Evolutionary conservation across 805 yeast genomes (phyloP), one percentile per base, ranked within the genome.

Genomic region (Blastobotrys muscicola): DNA sequence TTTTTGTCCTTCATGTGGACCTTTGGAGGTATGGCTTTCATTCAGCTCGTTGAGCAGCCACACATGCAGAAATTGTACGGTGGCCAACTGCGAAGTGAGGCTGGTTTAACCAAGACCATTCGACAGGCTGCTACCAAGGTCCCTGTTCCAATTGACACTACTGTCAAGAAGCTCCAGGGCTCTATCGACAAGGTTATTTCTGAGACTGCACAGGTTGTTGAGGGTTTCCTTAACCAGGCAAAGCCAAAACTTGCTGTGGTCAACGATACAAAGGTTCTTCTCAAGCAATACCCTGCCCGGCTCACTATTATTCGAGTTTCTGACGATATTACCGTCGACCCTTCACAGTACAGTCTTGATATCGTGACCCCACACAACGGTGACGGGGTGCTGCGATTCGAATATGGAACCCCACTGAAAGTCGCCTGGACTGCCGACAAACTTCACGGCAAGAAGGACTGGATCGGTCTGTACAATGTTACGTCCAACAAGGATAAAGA

Each of bases 1-100:
- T 65, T 74, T 43, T 54, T 82, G 39, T 75, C 82, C 0, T 67
- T 74, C 52, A 59, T 81, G 35, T 84, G 89, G 85, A 76, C 85
- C 1, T 57, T 70, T 8, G 75, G 79, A 47, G 80, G 79, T 54
- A 72, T 83, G 45, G 61, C 76, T n/a, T 69, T 85, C 50, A 76
- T 83, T 47, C 77, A 78, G 50, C 79, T 79, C 55, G 80, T 84
- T 47, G 94, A 84, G 55, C 78, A 76, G 54, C 78, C 82, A 29
- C 94, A 84, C 56, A 80, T 84, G 83, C 72, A 76, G 45, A 78
- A 76, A 56, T 68, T 84, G 3, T 84, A 84, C 56, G 94, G 94
- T 16, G 78, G 76, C 48, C 69, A 67, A 43, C 57, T 74, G 39
- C 66, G 79, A 49, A 80, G 78, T 48, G 71, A 72, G 31, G 69